A percentile compares a stretch with the other conserved stretches of the same genome.
phyloP scores from a whole-genome alignment of 768 basidiomycete species.

The Russula virescens region DNA sequence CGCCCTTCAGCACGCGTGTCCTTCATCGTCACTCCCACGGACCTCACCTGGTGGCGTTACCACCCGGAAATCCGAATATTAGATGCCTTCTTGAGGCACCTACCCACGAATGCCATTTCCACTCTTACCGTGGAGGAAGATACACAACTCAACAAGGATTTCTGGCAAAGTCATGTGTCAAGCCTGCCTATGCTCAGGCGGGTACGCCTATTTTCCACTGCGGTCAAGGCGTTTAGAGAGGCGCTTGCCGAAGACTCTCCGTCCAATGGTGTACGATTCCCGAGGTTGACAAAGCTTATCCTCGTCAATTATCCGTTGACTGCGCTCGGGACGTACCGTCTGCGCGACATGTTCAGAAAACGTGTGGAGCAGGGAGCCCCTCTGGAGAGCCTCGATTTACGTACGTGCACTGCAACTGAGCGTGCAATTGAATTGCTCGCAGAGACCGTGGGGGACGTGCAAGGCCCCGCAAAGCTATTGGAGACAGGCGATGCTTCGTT shows the following conservation, averaged over 20 bases:
- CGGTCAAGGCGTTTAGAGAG: neutral
- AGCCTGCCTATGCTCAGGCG: neutral
- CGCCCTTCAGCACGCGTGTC: neutral
- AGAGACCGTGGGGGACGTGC: constrained; percentile 1
- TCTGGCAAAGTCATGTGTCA: neutral
- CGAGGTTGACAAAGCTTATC: neutral
- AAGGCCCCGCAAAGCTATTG: too few relatives aligned
- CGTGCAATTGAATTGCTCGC: neutral
- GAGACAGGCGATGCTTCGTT: too few relatives aligned
- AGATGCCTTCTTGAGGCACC: neutral
- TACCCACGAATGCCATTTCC: neutral
- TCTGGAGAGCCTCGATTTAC: neutral
- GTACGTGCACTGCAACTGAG: neutral
- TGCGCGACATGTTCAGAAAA: neutral
- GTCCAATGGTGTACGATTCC: neutral
- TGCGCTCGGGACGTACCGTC: neutral
- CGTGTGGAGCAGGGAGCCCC: neutral
- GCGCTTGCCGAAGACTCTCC: neutral
- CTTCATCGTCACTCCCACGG: neutral
- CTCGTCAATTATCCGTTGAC: neutral
- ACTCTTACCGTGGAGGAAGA: neutral
- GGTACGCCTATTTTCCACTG: neutral
- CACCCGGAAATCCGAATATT: neutral
- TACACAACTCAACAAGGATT: neutral
- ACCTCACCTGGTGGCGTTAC: neutral